phyloP scores from a whole-genome alignment of 106 monocot species.

The Platanthera zijinensis region DNA sequence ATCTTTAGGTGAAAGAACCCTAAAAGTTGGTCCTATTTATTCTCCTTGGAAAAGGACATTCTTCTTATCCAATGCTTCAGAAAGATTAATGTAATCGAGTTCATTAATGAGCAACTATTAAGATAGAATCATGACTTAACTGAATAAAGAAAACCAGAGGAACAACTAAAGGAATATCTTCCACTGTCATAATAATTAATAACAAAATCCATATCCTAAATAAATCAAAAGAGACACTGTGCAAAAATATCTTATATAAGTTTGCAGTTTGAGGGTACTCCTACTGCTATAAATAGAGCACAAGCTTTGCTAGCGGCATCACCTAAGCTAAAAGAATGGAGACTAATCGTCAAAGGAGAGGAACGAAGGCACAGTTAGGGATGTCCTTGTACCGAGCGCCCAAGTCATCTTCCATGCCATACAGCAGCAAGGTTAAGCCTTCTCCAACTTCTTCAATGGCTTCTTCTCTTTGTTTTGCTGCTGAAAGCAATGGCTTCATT shows the following conservation, averaged over 20 bases:
- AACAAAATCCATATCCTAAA: background rate
- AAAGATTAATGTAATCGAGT: background rate
- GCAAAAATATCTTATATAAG: background rate
- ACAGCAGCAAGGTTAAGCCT: constrained; percentile 1
- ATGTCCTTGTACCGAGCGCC: constrained; percentile 8
- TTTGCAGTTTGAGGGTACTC: background rate
- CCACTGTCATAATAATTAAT: background rate
- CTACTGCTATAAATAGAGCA: background rate
- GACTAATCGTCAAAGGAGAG: constrained; percentile 5
- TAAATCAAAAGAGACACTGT: background rate
- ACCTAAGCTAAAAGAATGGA: constrained; percentile 4
- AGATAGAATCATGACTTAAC: background rate
- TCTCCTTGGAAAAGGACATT: background rate
- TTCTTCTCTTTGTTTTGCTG: background rate
- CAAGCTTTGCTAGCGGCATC: background rate
- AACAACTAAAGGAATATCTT: background rate
- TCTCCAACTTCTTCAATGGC: constrained; percentile 5
- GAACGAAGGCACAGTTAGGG: background rate
- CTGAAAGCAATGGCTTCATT: background rate
- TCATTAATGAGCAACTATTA: background rate
- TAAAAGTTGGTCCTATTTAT: background rate
- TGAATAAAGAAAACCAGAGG: background rate
- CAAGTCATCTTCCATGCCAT: constrained; percentile 2
- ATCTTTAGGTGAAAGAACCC: background rate
- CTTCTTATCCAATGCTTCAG: background rate